Base-by-base conservation (phyloP, 169 alveolate species). In the Blepharisma undulans region DNA sequence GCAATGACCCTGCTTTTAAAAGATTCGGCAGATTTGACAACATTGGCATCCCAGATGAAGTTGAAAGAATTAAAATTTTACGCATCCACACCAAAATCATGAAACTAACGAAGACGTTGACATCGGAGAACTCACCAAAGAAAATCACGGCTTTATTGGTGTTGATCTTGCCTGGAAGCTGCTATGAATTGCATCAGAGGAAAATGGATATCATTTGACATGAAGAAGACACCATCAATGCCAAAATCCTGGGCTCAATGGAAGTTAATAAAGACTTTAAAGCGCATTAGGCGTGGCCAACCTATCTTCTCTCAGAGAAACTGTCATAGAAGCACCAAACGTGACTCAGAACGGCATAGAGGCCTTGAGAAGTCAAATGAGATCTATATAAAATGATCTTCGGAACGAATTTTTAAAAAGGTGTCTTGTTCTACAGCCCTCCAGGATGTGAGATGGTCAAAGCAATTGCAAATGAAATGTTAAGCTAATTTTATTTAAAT, bases 41-140 rank as follows among this genome's bases (percentile, higher is more conserved):
- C 84, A 99, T 99, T 88, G 99, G 99, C n/a, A 99, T 99, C 27
- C 99, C 99, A 12, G 99, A 99, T 94, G 99, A 99, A 97, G 98
- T 98, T 86, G 99, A 99, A 22, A 97, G 99, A 92, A 97, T 99
- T 95, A 99, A 99, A 95, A 98, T 99, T 77, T 96, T 99, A 80
- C 96, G 99, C 82, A 99, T 99, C 90, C 99, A 99, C 96, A 98
- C 99, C 60, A 98, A 99, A 94, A 99, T 99, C 97, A 99, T 99
- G 99, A 99, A 99, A 94, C 97, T 99, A 76, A 98, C 66, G 99
- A 99, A 71, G 99, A 99, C 95, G 99, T 99, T 87, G 99, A 98
- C 94, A 97, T 99, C 74, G 99, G 98, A 92, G 99, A 98, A 81
- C 96, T 99, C 72, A 99, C 99, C 18, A 98, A 99, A 72, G 98